Evolutionary conservation across 805 yeast species (phyloP).

Genomic region (Candida saitoana): DNA sequence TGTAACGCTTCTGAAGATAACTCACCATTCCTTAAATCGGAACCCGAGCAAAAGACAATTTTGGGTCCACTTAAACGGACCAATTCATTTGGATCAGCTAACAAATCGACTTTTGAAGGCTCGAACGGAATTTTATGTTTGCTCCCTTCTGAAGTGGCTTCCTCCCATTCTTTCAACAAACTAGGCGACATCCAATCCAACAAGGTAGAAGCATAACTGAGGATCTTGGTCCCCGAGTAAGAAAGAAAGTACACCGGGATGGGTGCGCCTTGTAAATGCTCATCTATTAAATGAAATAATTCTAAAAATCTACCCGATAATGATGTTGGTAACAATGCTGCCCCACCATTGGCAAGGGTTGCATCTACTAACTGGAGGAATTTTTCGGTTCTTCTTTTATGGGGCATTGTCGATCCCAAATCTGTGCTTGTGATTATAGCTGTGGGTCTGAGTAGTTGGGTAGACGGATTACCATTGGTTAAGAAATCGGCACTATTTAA

Average conservation of each 20-base stretch:
- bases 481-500: conserved; percentile 45
- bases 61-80: conserved; percentile 60
- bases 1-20: conserved; percentile 49
- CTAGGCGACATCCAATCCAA: conserved; percentile 93
- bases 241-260: conserved; percentile 76
- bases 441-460: conserved; percentile 70
- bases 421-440: conserved; percentile 73
- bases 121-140: conserved; percentile 60
- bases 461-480: conserved; percentile 56
- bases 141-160: conserved; percentile 15
- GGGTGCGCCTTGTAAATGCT: conserved; percentile 52
- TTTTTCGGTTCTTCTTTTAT: conserved; percentile 58
- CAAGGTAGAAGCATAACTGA: conserved; percentile 83
- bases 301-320: conserved; percentile 80
- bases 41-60: conserved; percentile 74
- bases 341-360: conserved; percentile 69
- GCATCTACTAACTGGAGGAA: conserved; percentile 61
- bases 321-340: conserved; percentile 79
- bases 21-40: conserved; percentile 61
- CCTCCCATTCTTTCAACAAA: conserved; percentile 83
- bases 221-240: conserved; percentile 69
- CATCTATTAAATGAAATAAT: conserved; percentile 67
- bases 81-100: conserved; percentile 55
- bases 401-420: conserved; percentile 60
- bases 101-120: conserved; percentile 53